These are phyloP conservation scores for Sherardia arvensis DNA, from an alignment of 257 asterid species.

Conservation along the genomic window DNA sequence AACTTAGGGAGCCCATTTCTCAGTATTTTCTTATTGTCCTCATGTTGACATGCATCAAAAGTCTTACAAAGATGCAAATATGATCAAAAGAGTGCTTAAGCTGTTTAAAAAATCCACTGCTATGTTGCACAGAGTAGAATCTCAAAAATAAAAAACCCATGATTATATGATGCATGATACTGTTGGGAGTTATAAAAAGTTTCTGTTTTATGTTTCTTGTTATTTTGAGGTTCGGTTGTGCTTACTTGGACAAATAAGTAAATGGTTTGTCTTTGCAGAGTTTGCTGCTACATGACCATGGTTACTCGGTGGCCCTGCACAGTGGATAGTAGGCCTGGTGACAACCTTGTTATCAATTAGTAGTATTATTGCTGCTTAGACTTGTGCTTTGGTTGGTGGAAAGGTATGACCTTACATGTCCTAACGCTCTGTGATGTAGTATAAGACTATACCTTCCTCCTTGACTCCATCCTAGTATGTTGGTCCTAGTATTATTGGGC, in stretches of 20 bases:
- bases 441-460: not conserved
- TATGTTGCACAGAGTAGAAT: not conserved
- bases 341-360: conserved; percentile 82
- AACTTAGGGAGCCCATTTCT: not conserved
- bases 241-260: not conserved
- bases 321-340: conserved; percentile 96
- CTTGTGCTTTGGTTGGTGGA: conserved; percentile 91
- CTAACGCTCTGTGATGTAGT: not conserved
- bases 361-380: conserved; percentile 95
- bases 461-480: not conserved
- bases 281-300: conserved; percentile 74
- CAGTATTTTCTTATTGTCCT: not conserved
- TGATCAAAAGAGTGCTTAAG: not conserved
- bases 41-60: not conserved
- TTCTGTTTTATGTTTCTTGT: not conserved
- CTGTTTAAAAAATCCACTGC: not conserved
- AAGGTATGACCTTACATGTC: conserved; percentile 38
- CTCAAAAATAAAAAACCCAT: too few relatives aligned
- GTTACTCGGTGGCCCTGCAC: conserved; percentile 82
- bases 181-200: not conserved
- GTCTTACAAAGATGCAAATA: not conserved
- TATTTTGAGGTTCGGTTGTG: not conserved
- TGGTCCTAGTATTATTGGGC: not conserved
- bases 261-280: conserved; percentile 32
- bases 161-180: not conserved